Conservation (phyloP, 768 basidiomycete species). For the Collybiopsis confluens region DNA sequence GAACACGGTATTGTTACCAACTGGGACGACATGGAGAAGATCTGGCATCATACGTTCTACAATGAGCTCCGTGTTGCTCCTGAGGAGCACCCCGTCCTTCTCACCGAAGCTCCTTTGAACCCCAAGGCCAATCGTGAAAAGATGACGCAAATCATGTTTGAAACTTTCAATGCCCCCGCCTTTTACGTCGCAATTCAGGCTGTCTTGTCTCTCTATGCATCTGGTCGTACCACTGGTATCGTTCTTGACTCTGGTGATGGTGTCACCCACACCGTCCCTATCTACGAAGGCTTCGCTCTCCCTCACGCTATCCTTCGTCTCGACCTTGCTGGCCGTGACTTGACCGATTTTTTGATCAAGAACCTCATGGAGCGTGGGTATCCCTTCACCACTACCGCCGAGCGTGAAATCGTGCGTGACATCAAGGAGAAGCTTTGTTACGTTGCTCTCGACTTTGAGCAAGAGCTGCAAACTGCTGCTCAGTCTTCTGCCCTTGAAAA, state of each 20-base stretch:
- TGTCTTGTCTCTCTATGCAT: constrained; percentile 75
- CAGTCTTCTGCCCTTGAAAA: constrained; percentile 65
- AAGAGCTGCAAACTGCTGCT: constrained; percentile 67
- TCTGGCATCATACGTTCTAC: constrained; percentile 78
- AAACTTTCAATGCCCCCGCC: constrained; percentile 90
- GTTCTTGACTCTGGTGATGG: constrained; percentile 74
- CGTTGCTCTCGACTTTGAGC: constrained; percentile 69
- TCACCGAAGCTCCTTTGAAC: constrained; percentile 91
- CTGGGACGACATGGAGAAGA: constrained; percentile 78
- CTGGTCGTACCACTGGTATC: constrained; percentile 70
- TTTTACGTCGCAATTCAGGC: constrained; percentile 93
- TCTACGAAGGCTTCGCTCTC: constrained; percentile 69
- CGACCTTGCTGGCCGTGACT: constrained; percentile 62
- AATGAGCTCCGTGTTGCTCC: constrained; percentile 92
- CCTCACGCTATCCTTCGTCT: constrained; percentile 68
- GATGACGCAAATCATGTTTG: constrained; percentile 97
- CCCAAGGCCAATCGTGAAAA: constrained; percentile 92
- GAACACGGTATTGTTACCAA: constrained; percentile 73
- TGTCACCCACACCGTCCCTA: constrained; percentile 69
- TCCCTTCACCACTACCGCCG: constrained; percentile 89
- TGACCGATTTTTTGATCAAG: constrained; percentile 68
- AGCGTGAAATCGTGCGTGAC: constrained; percentile 92
- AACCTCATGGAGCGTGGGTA: constrained; percentile 89
- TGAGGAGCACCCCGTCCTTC: constrained; percentile 87
- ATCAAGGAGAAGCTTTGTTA: constrained; percentile 93